These are phyloP conservation scores for Dryadomyces quercivorus DNA, from an alignment of 2,329 filamentous ascomycete species.

Conservation along the genomic window DNA sequence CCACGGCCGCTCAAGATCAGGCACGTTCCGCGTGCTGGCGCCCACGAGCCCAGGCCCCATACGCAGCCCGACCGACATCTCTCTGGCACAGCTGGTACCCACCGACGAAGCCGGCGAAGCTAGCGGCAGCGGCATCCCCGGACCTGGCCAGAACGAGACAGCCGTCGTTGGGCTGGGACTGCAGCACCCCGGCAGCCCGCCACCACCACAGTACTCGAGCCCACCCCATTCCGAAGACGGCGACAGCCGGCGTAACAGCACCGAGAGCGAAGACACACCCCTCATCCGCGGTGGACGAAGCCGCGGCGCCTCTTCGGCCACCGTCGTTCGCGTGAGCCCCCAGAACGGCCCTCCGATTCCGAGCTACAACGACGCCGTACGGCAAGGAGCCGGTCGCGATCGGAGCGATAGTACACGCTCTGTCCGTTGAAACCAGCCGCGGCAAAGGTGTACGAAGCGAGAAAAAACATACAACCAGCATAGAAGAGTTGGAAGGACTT, in stretches of 20 bases:
- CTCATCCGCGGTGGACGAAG: constrained; percentile 38
- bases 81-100: constrained; percentile 70
- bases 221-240: constrained; percentile 47
- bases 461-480: background rate
- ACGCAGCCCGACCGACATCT: constrained; percentile 90
- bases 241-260: constrained; percentile 42
- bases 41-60: constrained; percentile 81
- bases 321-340: constrained; percentile 15
- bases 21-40: constrained; percentile 62
- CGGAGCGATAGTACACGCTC: constrained; percentile 27
- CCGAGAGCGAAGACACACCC: constrained; percentile 42
- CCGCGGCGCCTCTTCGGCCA: constrained; percentile 35
- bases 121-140: constrained; percentile 28
- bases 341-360: constrained; percentile 54
- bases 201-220: constrained; percentile 62
- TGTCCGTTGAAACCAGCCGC: background rate
- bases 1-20: constrained; percentile 64
- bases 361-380: constrained; percentile 67
- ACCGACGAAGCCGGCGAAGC: constrained; percentile 61
- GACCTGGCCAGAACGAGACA: background rate
- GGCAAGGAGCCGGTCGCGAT: constrained; percentile 36
- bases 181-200: constrained; percentile 47
- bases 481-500: background rate
- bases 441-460: too few relatives aligned
- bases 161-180: constrained; percentile 26